A percentile compares a stretch with the other conserved stretches of the same genome.
Conservation (phyloP, 2,329 filamentous ascomycete genomes). For the Ophiocordyceps sinensis region DNA sequence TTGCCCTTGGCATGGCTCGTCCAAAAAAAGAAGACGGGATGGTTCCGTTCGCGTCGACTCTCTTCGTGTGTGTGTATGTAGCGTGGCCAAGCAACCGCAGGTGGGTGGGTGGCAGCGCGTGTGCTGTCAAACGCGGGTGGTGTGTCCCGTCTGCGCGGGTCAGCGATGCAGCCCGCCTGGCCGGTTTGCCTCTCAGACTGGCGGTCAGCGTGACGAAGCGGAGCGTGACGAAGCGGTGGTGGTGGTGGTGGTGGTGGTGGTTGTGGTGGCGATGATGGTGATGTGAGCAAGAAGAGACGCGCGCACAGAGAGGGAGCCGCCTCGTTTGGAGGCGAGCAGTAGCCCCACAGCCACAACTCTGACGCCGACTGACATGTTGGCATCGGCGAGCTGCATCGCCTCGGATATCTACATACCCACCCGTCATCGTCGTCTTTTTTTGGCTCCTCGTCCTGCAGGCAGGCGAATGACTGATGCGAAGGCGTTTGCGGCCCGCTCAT, state of each 20-base stretch:
- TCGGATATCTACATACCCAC: background rate
- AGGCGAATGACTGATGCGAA: background rate
- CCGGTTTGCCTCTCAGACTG: background rate
- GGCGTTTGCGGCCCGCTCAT: background rate
- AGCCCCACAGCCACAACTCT: background rate
- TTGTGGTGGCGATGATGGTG: too few species aligned
- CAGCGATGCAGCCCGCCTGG: background rate
- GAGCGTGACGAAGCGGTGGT: too few species aligned
- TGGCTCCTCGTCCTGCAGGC: too few species aligned
- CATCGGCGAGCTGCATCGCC: background rate
- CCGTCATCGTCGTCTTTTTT: background rate
- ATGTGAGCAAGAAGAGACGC: too few species aligned
- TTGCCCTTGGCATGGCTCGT: too few species aligned
- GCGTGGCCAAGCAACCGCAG: too few species aligned
- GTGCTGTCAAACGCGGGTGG: background rate
- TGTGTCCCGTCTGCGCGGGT: background rate
- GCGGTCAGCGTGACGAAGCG: background rate
- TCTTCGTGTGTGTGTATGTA: too few species aligned
- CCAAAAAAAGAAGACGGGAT: too few species aligned
- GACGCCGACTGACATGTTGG: background rate
- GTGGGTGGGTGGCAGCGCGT: too few species aligned
- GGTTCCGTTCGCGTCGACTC: too few species aligned
- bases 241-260: too few species aligned
- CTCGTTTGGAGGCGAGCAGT: too few species aligned
- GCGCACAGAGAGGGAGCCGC: background rate